phyloP scores from a whole-genome alignment of 768 basidiomycete genomes.

The Zangia roseola region DNA sequence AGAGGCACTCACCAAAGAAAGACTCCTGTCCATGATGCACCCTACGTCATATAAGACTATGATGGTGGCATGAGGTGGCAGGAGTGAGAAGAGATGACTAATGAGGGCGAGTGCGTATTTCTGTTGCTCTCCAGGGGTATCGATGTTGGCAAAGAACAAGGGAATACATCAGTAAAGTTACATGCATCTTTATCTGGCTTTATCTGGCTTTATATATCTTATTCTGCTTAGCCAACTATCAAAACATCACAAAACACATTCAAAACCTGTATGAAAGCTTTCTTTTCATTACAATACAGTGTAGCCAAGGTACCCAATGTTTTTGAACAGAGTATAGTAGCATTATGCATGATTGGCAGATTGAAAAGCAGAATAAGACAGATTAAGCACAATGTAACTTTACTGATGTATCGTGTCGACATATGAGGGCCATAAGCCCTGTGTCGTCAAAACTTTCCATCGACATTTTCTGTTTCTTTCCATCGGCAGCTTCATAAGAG shows the following conservation, averaged over 20 bases:
- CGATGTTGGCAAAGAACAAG: constrained; percentile 33
- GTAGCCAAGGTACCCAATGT: too few relatives aligned
- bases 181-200: too few relatives aligned
- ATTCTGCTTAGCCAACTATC: too few relatives aligned
- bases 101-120: constrained; percentile 38
- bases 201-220: too few relatives aligned
- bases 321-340: too few relatives aligned
- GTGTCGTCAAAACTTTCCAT: constrained; percentile 32
- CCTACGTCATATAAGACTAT: constrained; percentile 33
- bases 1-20: constrained; percentile 31
- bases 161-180: too few relatives aligned
- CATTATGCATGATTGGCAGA: too few relatives aligned
- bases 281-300: too few relatives aligned
- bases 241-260: too few relatives aligned
- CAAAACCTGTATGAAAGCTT: too few relatives aligned
- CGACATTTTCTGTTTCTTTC: constrained; percentile 8
- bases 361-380: too few relatives aligned
- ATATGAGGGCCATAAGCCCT: constrained; percentile 39
- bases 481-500: constrained; percentile 6
- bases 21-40: constrained; percentile 30
- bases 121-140: constrained; percentile 12
- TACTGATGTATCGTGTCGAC: constrained; percentile 34
- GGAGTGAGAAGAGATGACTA: constrained; percentile 22
- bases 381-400: too few relatives aligned
- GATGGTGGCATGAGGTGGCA: constrained; percentile 34